Percentiles rank a stretch among this genome's conserved stretches.
Conservation (phyloP, 805 yeast genomes). For the Dipodascus albidus region DNA sequence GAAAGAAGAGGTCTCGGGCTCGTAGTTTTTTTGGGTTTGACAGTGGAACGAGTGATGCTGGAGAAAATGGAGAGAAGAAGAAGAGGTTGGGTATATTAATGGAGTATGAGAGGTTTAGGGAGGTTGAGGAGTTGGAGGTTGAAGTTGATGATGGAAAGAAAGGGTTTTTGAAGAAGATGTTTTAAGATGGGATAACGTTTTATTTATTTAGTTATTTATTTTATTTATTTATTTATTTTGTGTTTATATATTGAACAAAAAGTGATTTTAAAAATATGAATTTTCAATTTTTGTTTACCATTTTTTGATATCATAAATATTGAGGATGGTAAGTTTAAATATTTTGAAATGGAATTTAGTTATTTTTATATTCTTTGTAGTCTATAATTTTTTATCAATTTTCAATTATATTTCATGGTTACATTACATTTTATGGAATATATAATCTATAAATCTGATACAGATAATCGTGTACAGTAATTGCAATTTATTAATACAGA, state of each 20-base stretch:
- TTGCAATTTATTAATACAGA: no score
- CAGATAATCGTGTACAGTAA: no score
- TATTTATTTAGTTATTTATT: neutral
- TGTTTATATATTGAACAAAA: neutral
- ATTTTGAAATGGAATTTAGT: no score
- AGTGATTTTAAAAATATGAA: neutral
- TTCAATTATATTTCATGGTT: no score
- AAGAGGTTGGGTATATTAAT: neutral
- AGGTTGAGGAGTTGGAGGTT: neutral
- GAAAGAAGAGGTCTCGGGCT: neutral
- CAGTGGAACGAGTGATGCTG: neutral
- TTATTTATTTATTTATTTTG: neutral
- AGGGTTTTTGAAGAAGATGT: neutral
- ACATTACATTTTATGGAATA: no score
- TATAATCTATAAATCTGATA: no score
- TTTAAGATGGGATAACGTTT: neutral
- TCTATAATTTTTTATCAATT: no score
- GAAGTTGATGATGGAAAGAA: neutral
- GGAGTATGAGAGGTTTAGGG: slow-evolving; percentile 1
- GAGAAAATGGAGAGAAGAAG: neutral
- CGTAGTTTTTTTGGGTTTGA: neutral
- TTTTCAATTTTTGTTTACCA: neutral
- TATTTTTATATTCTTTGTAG: no score
- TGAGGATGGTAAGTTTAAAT: no score
- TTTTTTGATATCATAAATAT: no score